phyloP scores from a whole-genome alignment of 1,284 basidiomycete species.

The Anthracocystis walkeri region DNA sequence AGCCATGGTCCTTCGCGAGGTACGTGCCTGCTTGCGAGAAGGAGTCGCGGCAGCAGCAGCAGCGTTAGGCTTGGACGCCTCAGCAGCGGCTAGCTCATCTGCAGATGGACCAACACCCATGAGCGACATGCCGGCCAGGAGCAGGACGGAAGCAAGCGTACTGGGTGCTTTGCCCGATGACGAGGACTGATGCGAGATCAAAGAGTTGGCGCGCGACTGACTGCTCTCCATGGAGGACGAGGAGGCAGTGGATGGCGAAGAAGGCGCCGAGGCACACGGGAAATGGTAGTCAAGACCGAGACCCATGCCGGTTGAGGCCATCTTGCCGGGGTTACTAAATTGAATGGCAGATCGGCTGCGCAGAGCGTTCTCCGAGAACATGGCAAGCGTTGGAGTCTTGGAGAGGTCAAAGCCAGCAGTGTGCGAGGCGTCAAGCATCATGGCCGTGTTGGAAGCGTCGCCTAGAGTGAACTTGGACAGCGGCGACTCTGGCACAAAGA shows the following conservation, averaged over 20 bases:
- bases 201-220: constrained; percentile 18
- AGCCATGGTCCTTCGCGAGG: constrained; percentile 15
- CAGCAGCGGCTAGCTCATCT: constrained; percentile 16
- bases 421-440: constrained; percentile 29
- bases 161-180: constrained; percentile 17
- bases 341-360: constrained; percentile 30
- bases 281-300: constrained; percentile 44
- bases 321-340: constrained; percentile 14
- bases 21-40: constrained; percentile 26
- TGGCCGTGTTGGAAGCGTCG: constrained; percentile 9
- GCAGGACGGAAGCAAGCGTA: constrained; percentile 25
- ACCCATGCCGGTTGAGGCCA: constrained; percentile 19
- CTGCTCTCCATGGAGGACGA: constrained; percentile 32
- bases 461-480: constrained; percentile 39
- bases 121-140: constrained; percentile 39
- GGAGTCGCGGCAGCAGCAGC: constrained; percentile 1
- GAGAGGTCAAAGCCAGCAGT: constrained; percentile 30
- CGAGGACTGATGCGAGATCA: constrained; percentile 7
- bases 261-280: constrained; percentile 35
- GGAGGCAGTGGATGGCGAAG: constrained; percentile 46
- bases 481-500: constrained; percentile 44
- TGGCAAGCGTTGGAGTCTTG: constrained; percentile 47
- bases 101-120: constrained; percentile 34
- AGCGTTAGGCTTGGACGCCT: constrained; percentile 9
- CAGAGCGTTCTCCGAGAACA: constrained; percentile 44